phyloP scores from a whole-genome alignment of 1,284 basidiomycete species.

The Coniferiporia sulphurascens region DNA sequence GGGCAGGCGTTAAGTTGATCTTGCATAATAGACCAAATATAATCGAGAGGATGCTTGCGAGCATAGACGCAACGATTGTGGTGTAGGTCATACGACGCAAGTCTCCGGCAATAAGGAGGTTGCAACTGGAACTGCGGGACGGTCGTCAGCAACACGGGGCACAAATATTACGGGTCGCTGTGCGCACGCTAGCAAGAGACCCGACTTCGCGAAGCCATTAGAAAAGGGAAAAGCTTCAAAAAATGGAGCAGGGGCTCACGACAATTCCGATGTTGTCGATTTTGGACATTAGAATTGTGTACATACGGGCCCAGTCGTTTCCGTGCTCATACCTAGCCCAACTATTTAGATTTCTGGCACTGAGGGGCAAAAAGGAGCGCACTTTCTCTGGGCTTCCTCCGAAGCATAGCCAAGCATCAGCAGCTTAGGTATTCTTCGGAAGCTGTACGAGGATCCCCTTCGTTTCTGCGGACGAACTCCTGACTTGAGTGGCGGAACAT shows the following conservation, averaged over 20 bases:
- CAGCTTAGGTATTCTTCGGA: conserved; percentile 10
- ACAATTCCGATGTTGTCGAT: conserved; percentile 15
- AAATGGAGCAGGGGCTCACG: not conserved
- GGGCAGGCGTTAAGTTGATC: conserved; percentile 11
- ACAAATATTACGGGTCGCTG: not conserved
- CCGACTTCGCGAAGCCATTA: conserved; percentile 1
- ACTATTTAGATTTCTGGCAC: not conserved
- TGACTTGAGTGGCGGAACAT: not conserved
- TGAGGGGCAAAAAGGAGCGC: not conserved
- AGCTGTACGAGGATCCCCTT: not conserved
- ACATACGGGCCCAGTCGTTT: conserved; percentile 9
- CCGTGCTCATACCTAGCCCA: conserved; percentile 2
- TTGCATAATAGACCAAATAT: conserved; percentile 12
- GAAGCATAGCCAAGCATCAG: conserved; percentile 14
- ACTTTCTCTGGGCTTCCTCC: conserved; percentile 7
- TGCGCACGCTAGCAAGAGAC: conserved; percentile 11
- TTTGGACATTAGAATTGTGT: conserved; percentile 15
- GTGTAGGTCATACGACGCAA: conserved; percentile 15
- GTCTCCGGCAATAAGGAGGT: conserved; percentile 12
- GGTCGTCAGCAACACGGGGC: too few relatives aligned
- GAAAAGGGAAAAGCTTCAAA: too few relatives aligned
- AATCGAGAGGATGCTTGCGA: conserved; percentile 12
- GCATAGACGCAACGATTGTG: conserved; percentile 10
- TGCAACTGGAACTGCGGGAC: conserved; percentile 8
- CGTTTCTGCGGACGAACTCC: not conserved